A percentile compares a stretch with the other conserved stretches of the same genome.
These are phyloP conservation scores for Scutellaria barbata DNA, from an alignment of 257 asterid species.

Conservation along the genomic window DNA sequence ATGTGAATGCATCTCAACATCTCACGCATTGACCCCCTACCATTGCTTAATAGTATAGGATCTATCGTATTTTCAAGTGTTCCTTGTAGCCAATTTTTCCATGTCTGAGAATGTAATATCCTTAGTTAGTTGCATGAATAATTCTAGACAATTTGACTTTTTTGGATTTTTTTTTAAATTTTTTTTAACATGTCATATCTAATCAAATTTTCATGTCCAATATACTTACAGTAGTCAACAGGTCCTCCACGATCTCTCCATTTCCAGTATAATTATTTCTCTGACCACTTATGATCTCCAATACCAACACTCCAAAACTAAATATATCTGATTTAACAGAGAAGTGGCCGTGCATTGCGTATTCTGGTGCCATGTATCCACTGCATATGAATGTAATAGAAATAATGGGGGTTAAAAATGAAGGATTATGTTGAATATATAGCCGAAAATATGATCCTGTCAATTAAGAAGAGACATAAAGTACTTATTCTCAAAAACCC, in stretches of 20 bases:
- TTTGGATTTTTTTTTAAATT: too few relatives aligned
- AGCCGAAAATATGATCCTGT: too few relatives aligned
- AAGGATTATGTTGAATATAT: too few relatives aligned
- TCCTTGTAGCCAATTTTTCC: conserved; percentile 33
- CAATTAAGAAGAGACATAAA: background rate
- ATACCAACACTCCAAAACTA: too few relatives aligned
- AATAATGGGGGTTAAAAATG: too few relatives aligned
- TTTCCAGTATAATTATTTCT: too few relatives aligned
- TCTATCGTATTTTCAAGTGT: conserved; percentile 32
- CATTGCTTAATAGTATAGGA: conserved; percentile 26
- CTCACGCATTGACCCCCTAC: conserved; percentile 16
- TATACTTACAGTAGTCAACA: conserved; percentile 35
- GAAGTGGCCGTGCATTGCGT: too few relatives aligned
- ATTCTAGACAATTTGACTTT: background rate
- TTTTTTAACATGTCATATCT: too few relatives aligned
- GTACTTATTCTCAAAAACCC: background rate
- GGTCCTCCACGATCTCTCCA: conserved; percentile 35
- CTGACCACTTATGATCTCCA: too few relatives aligned
- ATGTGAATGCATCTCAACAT: conserved; percentile 37
- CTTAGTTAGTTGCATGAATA: background rate
- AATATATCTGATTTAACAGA: too few relatives aligned
- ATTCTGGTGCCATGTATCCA: too few relatives aligned
- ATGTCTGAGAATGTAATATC: conserved; percentile 12
- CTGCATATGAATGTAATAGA: too few relatives aligned
- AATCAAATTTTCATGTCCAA: background rate